phyloP scores from a whole-genome alignment of 1,284 basidiomycete species.

The Tausonia pullulans region DNA sequence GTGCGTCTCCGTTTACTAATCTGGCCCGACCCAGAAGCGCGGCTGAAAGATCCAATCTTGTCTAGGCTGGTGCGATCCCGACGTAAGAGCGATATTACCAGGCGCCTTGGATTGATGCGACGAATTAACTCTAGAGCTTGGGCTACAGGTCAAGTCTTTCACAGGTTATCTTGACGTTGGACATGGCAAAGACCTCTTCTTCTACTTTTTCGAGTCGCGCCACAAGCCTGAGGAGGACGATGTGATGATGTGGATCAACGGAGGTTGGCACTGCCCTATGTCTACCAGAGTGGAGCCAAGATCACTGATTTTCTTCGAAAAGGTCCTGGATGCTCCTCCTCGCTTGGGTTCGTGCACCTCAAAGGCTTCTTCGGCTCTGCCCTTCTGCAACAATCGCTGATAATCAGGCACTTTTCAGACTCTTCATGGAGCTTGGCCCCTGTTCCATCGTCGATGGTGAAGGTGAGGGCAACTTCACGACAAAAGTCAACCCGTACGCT shows the following conservation, averaged over 20 bases:
- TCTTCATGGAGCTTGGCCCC: constrained; percentile 56
- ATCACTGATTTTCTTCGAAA: not conserved
- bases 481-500: constrained; percentile 49
- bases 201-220: constrained; percentile 30
- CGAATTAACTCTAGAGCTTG: too few species aligned
- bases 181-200: constrained; percentile 27
- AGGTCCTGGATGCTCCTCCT: constrained; percentile 49
- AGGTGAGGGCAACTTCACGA: constrained; percentile 34
- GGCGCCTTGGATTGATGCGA: too few species aligned
- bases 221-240: constrained; percentile 40
- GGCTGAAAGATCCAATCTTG: not conserved
- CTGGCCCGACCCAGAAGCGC: not conserved
- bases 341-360: constrained; percentile 32
- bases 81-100: not conserved
- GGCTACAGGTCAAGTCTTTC: not conserved
- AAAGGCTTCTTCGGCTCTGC: constrained; percentile 33
- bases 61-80: constrained; percentile 16
- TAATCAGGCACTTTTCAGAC: constrained; percentile 30
- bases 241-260: constrained; percentile 61
- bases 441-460: constrained; percentile 27
- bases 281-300: not conserved
- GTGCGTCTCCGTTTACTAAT: not conserved
- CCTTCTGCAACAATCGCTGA: not conserved
- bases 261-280: constrained; percentile 37
- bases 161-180: constrained; percentile 16